phyloP scores from a whole-genome alignment of 2,329 filamentous ascomycete species.

The Alternaria consortialis region DNA sequence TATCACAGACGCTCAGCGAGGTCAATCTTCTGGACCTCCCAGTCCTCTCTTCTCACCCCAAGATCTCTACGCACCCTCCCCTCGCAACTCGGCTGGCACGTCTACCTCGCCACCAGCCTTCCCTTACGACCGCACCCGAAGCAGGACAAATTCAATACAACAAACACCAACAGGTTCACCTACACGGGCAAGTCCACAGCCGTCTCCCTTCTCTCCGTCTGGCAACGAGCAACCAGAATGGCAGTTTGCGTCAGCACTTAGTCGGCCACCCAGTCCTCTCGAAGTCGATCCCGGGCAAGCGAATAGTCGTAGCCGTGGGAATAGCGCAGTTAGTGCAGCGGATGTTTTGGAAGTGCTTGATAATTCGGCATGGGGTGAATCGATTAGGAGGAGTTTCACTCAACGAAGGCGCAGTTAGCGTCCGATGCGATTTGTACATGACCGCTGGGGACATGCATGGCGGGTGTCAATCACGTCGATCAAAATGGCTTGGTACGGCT shows the following conservation, averaged over 20 bases:
- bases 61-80: slow-evolving; percentile 32
- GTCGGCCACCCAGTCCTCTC: slow-evolving; percentile 50
- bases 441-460: slow-evolving; percentile 15
- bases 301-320: slow-evolving; percentile 66
- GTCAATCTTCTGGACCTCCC: slow-evolving; percentile 44
- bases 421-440: slow-evolving; percentile 1
- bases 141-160: slow-evolving; percentile 52
- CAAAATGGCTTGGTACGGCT: slow-evolving; percentile 24
- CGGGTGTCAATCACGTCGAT: slow-evolving; percentile 7
- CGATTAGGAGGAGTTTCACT: slow-evolving; percentile 87
- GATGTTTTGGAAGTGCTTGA: slow-evolving; percentile 87
- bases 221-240: slow-evolving; percentile 47
- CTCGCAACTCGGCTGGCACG: slow-evolving; percentile 36
- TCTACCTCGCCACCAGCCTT: slow-evolving; percentile 38
- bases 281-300: slow-evolving; percentile 39
- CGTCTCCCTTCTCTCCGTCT: slow-evolving; percentile 42
- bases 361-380: slow-evolving; percentile 92
- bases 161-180: slow-evolving; percentile 49
- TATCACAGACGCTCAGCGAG: slow-evolving; percentile 54
- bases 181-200: slow-evolving; percentile 37
- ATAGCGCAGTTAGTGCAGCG: slow-evolving; percentile 75
- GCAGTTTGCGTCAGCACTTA: slow-evolving; percentile 58
- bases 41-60: slow-evolving; percentile 48
- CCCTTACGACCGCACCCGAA: slow-evolving; percentile 37
- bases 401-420: slow-evolving; percentile 56